Conservation (phyloP, 2,329 filamentous ascomycete species). For the Talaromyces sp. region DNA sequence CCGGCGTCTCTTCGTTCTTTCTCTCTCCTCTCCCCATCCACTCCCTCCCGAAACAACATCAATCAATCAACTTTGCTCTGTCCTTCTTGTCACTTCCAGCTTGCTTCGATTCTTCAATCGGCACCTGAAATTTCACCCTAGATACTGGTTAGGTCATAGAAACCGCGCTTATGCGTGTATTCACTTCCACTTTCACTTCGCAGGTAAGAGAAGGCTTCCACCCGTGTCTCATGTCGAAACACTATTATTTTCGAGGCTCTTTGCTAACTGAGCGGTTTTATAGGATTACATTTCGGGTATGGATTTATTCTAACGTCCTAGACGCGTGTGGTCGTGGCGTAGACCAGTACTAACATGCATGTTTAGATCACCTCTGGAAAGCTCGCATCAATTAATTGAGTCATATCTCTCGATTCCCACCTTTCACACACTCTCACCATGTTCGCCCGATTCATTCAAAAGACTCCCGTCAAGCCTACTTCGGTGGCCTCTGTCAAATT, state of each 20-base stretch:
- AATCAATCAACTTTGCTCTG: background rate
- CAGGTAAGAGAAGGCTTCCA: slow-evolving; percentile 54
- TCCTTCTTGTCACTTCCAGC: background rate
- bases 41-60: background rate
- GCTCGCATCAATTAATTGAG: slow-evolving; percentile 61
- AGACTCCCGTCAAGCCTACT: slow-evolving; percentile 45
- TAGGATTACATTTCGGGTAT: slow-evolving; percentile 64
- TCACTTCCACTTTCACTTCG: slow-evolving; percentile 79
- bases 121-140: slow-evolving; percentile 4
- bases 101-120: background rate
- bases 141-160: slow-evolving; percentile 30
- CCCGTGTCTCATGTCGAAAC: background rate
- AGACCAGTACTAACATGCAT: slow-evolving; percentile 16
- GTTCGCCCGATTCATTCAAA: slow-evolving; percentile 53
- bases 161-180: slow-evolving; percentile 78
- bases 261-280: slow-evolving; percentile 13
- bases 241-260: background rate
- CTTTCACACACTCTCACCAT: slow-evolving; percentile 37
- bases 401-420: slow-evolving; percentile 16
- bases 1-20: slow-evolving; percentile 3
- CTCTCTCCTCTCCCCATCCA: slow-evolving; percentile 1
- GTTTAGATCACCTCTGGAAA: slow-evolving; percentile 63
- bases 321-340: slow-evolving; percentile 1
- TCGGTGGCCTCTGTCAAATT: slow-evolving; percentile 38
- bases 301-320: slow-evolving; percentile 12